Base-by-base conservation (phyloP, 345 rosid genomes). In the Eucalyptus sp. region DNA sequence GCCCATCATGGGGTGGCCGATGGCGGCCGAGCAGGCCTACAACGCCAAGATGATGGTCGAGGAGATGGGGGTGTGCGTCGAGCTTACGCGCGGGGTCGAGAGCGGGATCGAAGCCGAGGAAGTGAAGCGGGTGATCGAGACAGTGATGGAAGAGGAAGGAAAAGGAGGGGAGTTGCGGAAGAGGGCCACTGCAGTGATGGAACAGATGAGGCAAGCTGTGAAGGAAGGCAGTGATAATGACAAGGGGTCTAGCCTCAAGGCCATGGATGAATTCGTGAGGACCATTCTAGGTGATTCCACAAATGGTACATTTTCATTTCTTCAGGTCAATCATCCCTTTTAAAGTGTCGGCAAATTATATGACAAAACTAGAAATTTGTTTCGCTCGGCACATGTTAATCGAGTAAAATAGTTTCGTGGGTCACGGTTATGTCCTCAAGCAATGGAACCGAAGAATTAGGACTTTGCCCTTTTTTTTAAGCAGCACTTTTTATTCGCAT, bases 1-100 rank as follows among this genome's bases (percentile, higher is more conserved):
- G 58, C 94, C 93, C 4, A 90, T 92, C 2, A 90, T 94, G 17
- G 96, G 93, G 25, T 94, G 96, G 95, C 95, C 95, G 1, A 88
- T 94, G 90, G 93, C 94, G 1, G 96, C 81, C 2, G 95, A 94
- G 89, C 94, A 93, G 86, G 86, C 90, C 7, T 94, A 90, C 64
- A 95, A 95, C 84, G 88, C 90, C 4, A 95, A 94, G 89, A 91
- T 93, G 95, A 54, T 94, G 88, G 92, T 89, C 58, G 95, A 95
- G 89, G 96, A 94, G 88, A 92, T 94, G 92, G 92, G 93, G 16
- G 93, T 93, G 5, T 27, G 91, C 15, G 89, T 92, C 49, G 94
- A 93, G 90, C 43, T 94, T 84, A 88, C 93, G 5, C 92, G 94
- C 84, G 93, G 94, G 41, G 6, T 89, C 27, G 89, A 92, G 17